Evolutionary conservation across 1,284 basidiomycete species (phyloP), one percentile per base, ranked within the genome.

Genomic region (Mycosarcoma mackinlayi): DNA sequence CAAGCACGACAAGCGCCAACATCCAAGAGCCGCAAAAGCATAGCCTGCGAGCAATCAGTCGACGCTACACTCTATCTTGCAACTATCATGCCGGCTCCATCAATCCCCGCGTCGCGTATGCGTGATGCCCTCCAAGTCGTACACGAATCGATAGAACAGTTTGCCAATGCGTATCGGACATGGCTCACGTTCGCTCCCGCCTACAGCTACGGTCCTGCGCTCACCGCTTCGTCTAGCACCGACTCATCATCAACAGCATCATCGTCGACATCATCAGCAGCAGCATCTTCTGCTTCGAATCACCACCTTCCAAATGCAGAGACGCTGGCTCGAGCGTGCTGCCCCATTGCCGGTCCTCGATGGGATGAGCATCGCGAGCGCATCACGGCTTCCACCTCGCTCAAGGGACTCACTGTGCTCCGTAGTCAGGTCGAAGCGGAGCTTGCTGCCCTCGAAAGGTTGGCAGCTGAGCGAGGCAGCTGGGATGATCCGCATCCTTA

Each of bases 321-420:
- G 19, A 61, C 58, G 8, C 25, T 67, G 0, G 64, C 58, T 6
- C 33, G 58, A 38, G 64, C 51, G 11, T 61, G 54, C 27, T 69
- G 65, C 33, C 65, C 65, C 41, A 69, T 69, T 25, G 18, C 65
- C 2, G 65, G 65, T 13, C 59, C 65, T 8, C 30, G 65, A 4
- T 69, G 65, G 65, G 50, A 69, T n/a, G 65, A 69, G 31, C 65
- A 69, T 27, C 59, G 59, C n/a, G 37, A 54, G 28, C 54, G 55
- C 18, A 54, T 61, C 24, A 16, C 41, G 23, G 64, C 64, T 2
- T 67, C 64, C 35, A 67, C 65, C n/a, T 55, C 65, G 5, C 49
- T 73, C 37, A 67, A 69, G 46, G 70, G 70, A 23, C 58, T 73
- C 47, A 65, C 50, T 6, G 35, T 57, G 10, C 41, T 69, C 16